Evolutionary conservation across 192 early-diverging fungal species (phyloP).

Genomic region (Backusella tuberculispora): DNA sequence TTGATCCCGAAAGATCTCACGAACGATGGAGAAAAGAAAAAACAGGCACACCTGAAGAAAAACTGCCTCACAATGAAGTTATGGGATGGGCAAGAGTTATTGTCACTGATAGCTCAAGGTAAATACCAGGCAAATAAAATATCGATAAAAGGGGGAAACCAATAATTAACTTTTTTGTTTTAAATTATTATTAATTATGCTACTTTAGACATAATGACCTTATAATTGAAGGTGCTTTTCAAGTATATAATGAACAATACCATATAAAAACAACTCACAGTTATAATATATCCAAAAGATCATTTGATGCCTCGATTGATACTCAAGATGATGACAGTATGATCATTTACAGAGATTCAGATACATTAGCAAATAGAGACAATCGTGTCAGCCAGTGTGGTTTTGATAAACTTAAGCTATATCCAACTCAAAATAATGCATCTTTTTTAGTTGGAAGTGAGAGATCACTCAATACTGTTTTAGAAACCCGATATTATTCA

Average conservation of each 20-base stretch:
- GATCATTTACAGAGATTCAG: conserved; percentile 35
- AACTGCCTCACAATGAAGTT: conserved; percentile 43
- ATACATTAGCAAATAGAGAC: not conserved
- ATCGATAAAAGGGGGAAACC: conserved; percentile 9
- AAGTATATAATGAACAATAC: conserved; percentile 52
- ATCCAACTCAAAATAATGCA: not conserved
- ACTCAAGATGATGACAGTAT: not conserved
- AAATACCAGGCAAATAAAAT: conserved; percentile 6
- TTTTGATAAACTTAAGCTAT: conserved; percentile 18
- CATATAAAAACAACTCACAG: conserved; percentile 56
- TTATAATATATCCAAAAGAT: conserved; percentile 54
- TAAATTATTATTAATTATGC: not conserved
- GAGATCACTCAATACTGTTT: not conserved
- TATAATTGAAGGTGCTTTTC: conserved; percentile 63
- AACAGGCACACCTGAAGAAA: conserved; percentile 33
- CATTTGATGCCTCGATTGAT: conserved; percentile 46
- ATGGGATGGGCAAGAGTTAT: conserved; percentile 58
- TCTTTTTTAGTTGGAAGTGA: not conserved
- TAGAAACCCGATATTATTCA: not conserved
- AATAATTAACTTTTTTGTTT: not conserved
- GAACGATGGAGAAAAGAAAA: conserved; percentile 21
- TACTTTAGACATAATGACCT: conserved; percentile 31
- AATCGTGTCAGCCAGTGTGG: conserved; percentile 18
- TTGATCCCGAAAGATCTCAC: conserved; percentile 30
- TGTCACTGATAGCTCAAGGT: conserved; percentile 42